Evolutionary conservation across 441 rosid species (phyloP).

Genomic region (Bruguiera hainesii): DNA sequence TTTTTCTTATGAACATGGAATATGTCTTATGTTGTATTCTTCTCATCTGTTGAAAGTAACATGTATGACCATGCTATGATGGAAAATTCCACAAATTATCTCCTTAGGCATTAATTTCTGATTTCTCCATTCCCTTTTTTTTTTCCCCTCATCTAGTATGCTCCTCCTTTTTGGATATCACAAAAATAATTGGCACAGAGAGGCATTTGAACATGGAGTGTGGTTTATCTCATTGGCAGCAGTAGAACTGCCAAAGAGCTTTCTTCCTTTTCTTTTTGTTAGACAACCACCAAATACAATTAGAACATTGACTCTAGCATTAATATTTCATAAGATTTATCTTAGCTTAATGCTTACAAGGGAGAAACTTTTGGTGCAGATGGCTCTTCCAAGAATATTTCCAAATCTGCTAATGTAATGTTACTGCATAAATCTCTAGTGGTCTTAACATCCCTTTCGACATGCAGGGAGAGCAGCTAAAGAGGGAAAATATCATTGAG

Average conservation of each 20-base stretch:
- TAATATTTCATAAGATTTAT: background rate
- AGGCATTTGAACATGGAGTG: background rate
- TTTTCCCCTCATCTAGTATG: background rate
- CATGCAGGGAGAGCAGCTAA: conserved; percentile 83
- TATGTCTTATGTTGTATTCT: background rate
- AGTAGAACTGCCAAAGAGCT: no score
- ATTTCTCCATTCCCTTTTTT: background rate
- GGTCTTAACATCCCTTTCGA: conserved; percentile 14
- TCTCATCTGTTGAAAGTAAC: background rate
- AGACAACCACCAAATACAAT: background rate
- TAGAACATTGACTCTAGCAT: background rate
- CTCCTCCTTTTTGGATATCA: background rate
- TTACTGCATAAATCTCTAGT: background rate
- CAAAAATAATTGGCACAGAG: background rate
- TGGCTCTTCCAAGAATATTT: conserved; percentile 7
- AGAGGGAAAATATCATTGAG: conserved; percentile 45
- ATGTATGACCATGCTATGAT: background rate
- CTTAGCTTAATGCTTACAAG: background rate
- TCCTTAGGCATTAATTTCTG: background rate
- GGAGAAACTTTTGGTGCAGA: background rate
- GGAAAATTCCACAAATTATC: background rate
- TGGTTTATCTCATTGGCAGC: background rate
- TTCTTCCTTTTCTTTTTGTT: background rate
- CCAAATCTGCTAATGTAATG: background rate
- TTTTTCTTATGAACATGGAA: background rate